These are phyloP conservation scores for Phytopythium litorale DNA, from an alignment of 352 stramenopile genomes.

Conservation along the genomic window DNA sequence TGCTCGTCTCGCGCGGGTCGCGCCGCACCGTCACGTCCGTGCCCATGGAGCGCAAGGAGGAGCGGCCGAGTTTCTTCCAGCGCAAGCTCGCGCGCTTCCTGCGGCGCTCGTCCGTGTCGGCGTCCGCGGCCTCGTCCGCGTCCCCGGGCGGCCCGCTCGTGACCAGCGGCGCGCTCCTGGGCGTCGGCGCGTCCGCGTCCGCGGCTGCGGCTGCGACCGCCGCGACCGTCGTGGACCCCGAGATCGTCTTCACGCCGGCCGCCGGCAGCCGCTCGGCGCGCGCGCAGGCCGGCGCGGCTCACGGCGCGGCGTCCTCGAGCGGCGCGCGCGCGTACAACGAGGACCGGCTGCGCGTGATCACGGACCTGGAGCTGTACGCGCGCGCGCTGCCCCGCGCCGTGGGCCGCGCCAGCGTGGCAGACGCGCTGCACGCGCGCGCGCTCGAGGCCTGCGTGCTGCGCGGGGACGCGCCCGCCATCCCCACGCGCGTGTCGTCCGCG, in stretches of 20 bases:
- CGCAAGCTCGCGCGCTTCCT: slow-evolving; percentile 43
- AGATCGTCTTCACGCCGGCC: slow-evolving; percentile 41
- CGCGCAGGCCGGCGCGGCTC: slow-evolving; percentile 8
- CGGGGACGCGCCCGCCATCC: slow-evolving; percentile 30
- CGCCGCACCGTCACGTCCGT: slow-evolving; percentile 21
- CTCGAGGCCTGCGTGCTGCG: slow-evolving; percentile 50
- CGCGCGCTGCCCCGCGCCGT: slow-evolving; percentile 40
- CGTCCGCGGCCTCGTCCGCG: neutral
- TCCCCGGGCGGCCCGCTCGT: slow-evolving; percentile 8
- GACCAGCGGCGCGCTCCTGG: slow-evolving; percentile 6
- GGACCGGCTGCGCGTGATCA: slow-evolving; percentile 69
- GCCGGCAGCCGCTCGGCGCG: neutral
- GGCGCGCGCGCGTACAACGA: slow-evolving; percentile 54
- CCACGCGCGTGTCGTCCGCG: slow-evolving; percentile 14
- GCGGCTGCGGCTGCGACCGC: neutral
- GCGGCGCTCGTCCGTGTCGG: slow-evolving; percentile 36
- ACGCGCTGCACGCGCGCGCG: slow-evolving; percentile 26
- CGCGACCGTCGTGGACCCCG: slow-evolving; percentile 28
- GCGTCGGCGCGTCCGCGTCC: neutral
- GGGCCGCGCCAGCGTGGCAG: slow-evolving; percentile 10
- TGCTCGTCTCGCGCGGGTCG: slow-evolving; percentile 19
- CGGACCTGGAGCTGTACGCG: slow-evolving; percentile 59
- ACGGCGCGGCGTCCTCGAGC: slow-evolving; percentile 30
- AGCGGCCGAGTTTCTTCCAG: slow-evolving; percentile 44
- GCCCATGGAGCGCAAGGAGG: slow-evolving; percentile 21